Conservation (phyloP, 306 rosid species). For the Vigna mungo region DNA sequence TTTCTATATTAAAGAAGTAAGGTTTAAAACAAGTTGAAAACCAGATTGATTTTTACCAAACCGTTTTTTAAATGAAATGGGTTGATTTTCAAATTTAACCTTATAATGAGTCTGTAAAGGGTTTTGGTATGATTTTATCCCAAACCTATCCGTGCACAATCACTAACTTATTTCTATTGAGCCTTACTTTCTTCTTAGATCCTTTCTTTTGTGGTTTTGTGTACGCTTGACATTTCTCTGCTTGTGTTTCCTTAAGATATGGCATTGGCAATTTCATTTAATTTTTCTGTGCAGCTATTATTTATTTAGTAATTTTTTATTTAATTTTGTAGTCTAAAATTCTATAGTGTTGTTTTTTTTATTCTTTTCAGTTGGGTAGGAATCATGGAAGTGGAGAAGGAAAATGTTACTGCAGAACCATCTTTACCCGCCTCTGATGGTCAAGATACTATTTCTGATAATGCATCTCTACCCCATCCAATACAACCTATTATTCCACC, state of each 20-base stretch:
- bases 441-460: constrained; percentile 44
- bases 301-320: constrained; percentile 9
- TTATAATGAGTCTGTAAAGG: not conserved
- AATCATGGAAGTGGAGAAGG: constrained; percentile 48
- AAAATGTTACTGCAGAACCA: constrained; percentile 58
- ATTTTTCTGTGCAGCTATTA: not conserved
- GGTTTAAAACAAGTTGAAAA: not conserved
- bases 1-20: not conserved
- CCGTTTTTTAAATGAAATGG: not conserved
- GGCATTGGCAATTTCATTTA: not conserved
- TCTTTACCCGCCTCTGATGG: constrained; percentile 52
- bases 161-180: not conserved
- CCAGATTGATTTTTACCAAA: not conserved
- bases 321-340: constrained; percentile 14
- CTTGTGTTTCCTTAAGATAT: not conserved
- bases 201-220: not conserved
- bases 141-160: not conserved
- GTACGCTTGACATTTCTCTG: not conserved
- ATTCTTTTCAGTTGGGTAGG: not conserved
- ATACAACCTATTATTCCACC: constrained; percentile 50
- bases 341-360: not conserved
- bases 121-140: not conserved
- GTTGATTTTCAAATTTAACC: not conserved
- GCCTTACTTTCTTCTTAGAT: too few species aligned
- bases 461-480: constrained; percentile 47